These are phyloP conservation scores for Xylariaceae sp. DNA, from an alignment of 2,329 filamentous ascomycete genomes.

Conservation along the genomic window DNA sequence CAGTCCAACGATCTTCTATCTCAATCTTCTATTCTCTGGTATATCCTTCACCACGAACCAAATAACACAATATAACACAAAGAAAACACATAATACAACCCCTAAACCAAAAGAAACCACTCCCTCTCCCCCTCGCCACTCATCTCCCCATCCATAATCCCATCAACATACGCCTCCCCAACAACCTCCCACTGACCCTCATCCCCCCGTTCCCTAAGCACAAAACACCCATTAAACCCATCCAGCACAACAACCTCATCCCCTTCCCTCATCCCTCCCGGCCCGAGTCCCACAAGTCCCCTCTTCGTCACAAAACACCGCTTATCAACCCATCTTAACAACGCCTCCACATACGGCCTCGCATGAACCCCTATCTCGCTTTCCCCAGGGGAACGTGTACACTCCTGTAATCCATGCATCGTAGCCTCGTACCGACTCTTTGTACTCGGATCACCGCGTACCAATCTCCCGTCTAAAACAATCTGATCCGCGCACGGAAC, in stretches of 20 bases:
- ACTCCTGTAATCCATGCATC: background rate
- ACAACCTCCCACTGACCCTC: background rate
- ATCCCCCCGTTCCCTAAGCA: background rate
- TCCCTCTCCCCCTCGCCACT: background rate
- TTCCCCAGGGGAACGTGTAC: background rate
- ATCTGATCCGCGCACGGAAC: conserved; percentile 13
- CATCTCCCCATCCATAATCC: conserved; percentile 12
- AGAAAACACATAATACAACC: no score
- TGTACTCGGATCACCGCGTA: background rate
- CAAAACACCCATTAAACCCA: conserved; percentile 12
- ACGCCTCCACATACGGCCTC: conserved; percentile 4
- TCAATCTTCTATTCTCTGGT: no score
- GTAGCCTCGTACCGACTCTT: background rate
- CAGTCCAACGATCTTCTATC: no score
- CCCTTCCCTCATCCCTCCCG: background rate
- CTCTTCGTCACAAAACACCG: conserved; percentile 4
- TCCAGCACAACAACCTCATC: conserved; percentile 5
- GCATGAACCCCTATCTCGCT: background rate
- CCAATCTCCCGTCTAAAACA: conserved; percentile 3
- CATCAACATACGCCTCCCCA: conserved; percentile 12
- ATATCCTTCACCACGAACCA: no score
- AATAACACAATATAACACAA: no score
- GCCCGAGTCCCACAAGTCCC: conserved; percentile 13
- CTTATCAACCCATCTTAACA: conserved; percentile 13
- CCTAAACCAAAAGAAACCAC: conserved; percentile 4